Conservation (phyloP, 345 rosid species). For the Camelina sativa region DNA sequence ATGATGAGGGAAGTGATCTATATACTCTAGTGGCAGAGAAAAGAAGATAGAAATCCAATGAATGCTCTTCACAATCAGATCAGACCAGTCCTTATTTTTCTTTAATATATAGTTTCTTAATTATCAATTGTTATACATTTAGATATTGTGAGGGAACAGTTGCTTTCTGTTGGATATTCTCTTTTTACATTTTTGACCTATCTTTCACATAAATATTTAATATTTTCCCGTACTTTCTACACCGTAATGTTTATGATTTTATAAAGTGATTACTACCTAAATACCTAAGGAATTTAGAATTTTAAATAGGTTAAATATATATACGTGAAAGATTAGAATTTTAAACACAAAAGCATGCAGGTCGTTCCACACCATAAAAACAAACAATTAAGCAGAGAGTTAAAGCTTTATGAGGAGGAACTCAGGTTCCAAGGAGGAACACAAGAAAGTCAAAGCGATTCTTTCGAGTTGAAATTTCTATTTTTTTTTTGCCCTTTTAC, state of each 20-base stretch:
- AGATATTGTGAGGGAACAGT: slow-evolving; percentile 19
- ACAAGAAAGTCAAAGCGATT: slow-evolving; percentile 40
- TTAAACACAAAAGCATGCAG: not conserved
- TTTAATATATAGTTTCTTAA: not conserved
- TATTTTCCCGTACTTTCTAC: not conserved
- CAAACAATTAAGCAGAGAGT: not conserved
- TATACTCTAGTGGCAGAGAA: slow-evolving; percentile 31
- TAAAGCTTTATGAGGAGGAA: slow-evolving; percentile 9
- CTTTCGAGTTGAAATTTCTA: slow-evolving; percentile 33
- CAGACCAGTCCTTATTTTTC: slow-evolving; percentile 27
- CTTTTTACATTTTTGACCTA: slow-evolving; percentile 14
- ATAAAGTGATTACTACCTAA: not conserved
- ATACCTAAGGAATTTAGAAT: not conserved
- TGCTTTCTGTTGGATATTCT: slow-evolving; percentile 31
- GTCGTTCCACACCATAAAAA: not conserved
- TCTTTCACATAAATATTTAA: slow-evolving; percentile 13
- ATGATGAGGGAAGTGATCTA: slow-evolving; percentile 32
- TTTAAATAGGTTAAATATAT: not conserved
- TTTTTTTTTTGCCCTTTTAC: slow-evolving; percentile 9
- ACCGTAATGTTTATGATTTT: not conserved
- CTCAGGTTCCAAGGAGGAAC: slow-evolving; percentile 26
- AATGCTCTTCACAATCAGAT: slow-evolving; percentile 38
- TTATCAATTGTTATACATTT: slow-evolving; percentile 2
- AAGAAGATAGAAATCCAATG: slow-evolving; percentile 34
- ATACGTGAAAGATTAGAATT: not conserved